phyloP scores from a whole-genome alignment of 1,284 basidiomycete species.

The Cutaneotrichosporon cyanovorans region DNA sequence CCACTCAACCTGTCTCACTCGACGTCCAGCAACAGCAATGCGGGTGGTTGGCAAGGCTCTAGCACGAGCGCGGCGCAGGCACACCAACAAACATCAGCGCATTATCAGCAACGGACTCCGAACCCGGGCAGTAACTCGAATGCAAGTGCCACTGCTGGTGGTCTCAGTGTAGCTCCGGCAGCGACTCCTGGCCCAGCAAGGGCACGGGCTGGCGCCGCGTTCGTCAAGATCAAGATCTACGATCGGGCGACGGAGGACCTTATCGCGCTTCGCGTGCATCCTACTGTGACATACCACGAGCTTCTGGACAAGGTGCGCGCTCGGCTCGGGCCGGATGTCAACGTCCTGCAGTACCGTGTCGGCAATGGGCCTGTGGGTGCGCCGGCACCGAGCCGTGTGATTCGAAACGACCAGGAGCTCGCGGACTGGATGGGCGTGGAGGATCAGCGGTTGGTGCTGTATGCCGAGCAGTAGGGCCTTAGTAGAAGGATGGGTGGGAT shows the following conservation, averaged over 20 bases:
- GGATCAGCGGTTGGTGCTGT: constrained; percentile 75
- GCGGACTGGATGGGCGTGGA: constrained; percentile 72
- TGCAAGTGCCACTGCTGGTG: no score
- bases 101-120: no score
- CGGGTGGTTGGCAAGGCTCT: no score
- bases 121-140: no score
- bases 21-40: no score
- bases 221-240: constrained; percentile 97
- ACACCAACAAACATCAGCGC: no score
- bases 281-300: constrained; percentile 74
- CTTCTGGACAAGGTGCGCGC: constrained; percentile 85
- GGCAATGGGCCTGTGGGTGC: constrained; percentile 14
- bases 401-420: constrained; percentile 65
- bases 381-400: constrained; percentile 57
- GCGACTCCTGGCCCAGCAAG: background rate
- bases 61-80: background rate
- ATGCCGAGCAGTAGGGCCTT: constrained; percentile 51
- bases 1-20: no score
- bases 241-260: constrained; percentile 84
- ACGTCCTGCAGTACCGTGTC: constrained; percentile 63
- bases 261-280: constrained; percentile 94
- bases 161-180: no score
- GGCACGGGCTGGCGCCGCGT: constrained; percentile 48
- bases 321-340: constrained; percentile 70
- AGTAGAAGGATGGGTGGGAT: no score